A percentile compares a stretch with the other conserved stretches of the same genome.
These are phyloP conservation scores for Leccinum arenicola DNA, from an alignment of 768 basidiomycete species.

Conservation along the genomic window DNA sequence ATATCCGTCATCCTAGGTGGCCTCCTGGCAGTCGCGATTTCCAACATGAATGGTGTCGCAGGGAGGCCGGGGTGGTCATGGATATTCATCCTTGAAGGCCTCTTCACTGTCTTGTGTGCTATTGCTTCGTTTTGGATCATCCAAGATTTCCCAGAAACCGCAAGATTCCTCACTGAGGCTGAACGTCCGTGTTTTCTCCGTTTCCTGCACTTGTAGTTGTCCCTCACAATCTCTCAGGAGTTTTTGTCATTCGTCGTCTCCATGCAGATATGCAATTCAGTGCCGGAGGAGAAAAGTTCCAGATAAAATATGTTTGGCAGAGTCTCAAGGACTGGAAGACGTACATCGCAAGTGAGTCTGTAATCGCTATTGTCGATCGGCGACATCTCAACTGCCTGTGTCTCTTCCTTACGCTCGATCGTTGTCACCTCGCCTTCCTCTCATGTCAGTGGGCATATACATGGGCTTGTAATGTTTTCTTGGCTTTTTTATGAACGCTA, in stretches of 20 bases:
- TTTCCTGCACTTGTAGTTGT: neutral
- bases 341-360: slow-evolving; percentile 58
- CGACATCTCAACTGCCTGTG: neutral
- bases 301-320: slow-evolving; percentile 53
- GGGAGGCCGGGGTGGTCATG: slow-evolving; percentile 65
- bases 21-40: slow-evolving; percentile 62
- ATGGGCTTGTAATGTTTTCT: slow-evolving; percentile 57
- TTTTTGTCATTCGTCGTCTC: slow-evolving; percentile 62
- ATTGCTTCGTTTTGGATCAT: slow-evolving; percentile 68
- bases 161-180: slow-evolving; percentile 61
- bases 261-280: slow-evolving; percentile 64
- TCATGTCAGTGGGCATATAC: slow-evolving; percentile 56
- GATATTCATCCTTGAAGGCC: slow-evolving; percentile 76
- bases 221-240: slow-evolving; percentile 36
- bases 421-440: neutral
- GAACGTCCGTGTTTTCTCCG: slow-evolving; percentile 46
- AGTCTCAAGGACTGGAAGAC: slow-evolving; percentile 72
- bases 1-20: slow-evolving; percentile 43
- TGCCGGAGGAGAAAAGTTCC: slow-evolving; percentile 57
- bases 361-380: slow-evolving; percentile 1
- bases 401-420: neutral
- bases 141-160: slow-evolving; percentile 75
- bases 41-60: slow-evolving; percentile 68
- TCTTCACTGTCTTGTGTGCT: slow-evolving; percentile 60
- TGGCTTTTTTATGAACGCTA: neutral